Evolutionary conservation across 2,329 filamentous ascomycete genomes (phyloP).

Genomic region (Arthrinium phaeospermum): DNA sequence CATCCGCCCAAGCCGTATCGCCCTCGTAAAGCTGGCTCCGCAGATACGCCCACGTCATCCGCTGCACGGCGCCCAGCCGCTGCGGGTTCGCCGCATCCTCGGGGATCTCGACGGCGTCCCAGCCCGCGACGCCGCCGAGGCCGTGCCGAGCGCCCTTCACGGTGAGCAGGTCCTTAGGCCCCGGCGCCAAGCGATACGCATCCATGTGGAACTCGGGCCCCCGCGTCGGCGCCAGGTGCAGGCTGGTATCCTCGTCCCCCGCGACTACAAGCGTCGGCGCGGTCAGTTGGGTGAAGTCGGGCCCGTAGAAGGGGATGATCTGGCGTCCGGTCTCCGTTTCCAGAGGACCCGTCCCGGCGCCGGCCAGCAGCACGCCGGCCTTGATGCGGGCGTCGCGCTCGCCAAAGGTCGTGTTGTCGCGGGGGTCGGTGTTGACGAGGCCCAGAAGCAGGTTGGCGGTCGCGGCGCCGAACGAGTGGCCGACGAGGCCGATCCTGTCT

Average conservation of each 20-base stretch:
- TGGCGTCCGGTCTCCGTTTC: constrained; percentile 36
- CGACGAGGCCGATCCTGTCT: constrained; percentile 41
- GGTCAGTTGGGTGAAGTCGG: constrained; percentile 41
- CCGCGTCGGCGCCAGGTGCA: constrained; percentile 38
- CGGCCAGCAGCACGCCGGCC: constrained; percentile 43
- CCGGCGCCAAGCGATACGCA: constrained; percentile 39
- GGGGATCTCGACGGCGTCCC: constrained; percentile 41
- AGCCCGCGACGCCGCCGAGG: constrained; percentile 46
- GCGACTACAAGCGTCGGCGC: constrained; percentile 44
- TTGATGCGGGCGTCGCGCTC: constrained; percentile 42
- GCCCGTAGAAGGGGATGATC: constrained; percentile 40
- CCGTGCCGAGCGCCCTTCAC: constrained; percentile 42
- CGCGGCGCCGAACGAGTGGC: constrained; percentile 46
- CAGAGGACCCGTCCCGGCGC: constrained; percentile 37
- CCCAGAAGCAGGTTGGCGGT: constrained; percentile 44
- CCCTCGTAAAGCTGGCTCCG: constrained; percentile 43
- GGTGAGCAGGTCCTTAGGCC: constrained; percentile 42
- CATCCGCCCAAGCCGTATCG: constrained; percentile 39
- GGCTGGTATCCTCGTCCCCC: constrained; percentile 44
- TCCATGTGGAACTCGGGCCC: constrained; percentile 48
- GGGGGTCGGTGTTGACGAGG: constrained; percentile 40
- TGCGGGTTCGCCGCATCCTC: constrained; percentile 44
- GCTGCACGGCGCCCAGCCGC: constrained; percentile 40
- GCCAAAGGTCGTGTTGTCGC: constrained; percentile 22
- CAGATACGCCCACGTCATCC: constrained; percentile 46